phyloP scores from a whole-genome alignment of 2,329 filamentous ascomycete genomes.

The Neophaeococcomyces mojaviensis region DNA sequence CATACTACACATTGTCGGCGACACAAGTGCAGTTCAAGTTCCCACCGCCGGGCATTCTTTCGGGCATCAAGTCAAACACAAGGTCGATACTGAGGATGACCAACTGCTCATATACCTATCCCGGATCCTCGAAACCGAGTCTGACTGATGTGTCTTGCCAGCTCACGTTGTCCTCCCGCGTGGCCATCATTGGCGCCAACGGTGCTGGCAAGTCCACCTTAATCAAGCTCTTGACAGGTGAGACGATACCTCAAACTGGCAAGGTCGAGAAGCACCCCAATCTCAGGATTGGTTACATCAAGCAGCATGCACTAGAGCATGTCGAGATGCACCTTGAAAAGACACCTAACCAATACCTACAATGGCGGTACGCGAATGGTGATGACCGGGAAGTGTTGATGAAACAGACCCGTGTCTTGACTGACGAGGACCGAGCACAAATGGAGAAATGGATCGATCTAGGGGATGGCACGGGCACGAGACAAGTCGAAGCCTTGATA shows the following conservation, averaged over 20 bases:
- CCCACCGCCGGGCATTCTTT: conserved; percentile 86
- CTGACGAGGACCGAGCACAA: conserved; percentile 74
- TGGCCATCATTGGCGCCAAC: conserved; percentile 94
- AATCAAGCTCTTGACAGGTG: conserved; percentile 93
- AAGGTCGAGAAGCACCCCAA: conserved; percentile 98
- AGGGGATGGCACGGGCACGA: conserved; percentile 68
- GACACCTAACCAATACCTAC: conserved; percentile 96
- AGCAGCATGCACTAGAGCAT: conserved; percentile 97
- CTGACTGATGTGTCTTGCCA: conserved; percentile 79
- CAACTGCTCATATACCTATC: conserved; percentile 87
- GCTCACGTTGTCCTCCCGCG: conserved; percentile 79
- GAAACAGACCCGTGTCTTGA: conserved; percentile 92
- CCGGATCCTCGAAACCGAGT: conserved; percentile 80
- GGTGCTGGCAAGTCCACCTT: conserved; percentile 97
- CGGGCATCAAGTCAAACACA: conserved; percentile 90
- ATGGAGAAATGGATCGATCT: conserved; percentile 88
- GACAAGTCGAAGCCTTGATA: conserved; percentile 79
- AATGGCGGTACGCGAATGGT: conserved; percentile 96
- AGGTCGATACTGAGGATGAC: conserved; percentile 92
- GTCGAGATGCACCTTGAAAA: conserved; percentile 99
- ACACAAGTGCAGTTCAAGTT: conserved; percentile 95
- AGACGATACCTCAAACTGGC: conserved; percentile 72
- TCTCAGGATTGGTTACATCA: conserved; percentile 97
- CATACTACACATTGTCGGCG: conserved; percentile 91
- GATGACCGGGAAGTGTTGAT: conserved; percentile 94